phyloP scores from a whole-genome alignment of 352 stramenopile species.

The Phytophthora hybrid region DNA sequence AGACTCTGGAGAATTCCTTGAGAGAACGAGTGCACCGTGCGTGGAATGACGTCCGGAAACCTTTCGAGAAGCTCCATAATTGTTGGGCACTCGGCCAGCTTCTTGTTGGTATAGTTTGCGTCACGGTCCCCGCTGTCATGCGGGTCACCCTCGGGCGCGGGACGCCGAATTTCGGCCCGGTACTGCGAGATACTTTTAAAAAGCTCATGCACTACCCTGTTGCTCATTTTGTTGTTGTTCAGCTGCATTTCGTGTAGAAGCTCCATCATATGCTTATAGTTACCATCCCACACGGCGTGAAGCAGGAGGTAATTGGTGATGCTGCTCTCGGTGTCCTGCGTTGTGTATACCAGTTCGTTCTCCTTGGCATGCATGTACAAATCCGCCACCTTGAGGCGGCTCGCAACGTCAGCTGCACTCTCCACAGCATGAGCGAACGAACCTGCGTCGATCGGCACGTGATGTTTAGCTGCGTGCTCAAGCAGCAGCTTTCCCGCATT shows the following conservation, averaged over 20 bases:
- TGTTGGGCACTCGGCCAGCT: slow-evolving; percentile 56
- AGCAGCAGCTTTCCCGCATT: slow-evolving; percentile 54
- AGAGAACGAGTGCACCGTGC: slow-evolving; percentile 57
- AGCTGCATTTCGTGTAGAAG: slow-evolving; percentile 82
- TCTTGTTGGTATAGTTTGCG: slow-evolving; percentile 30
- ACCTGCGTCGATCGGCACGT: slow-evolving; percentile 58
- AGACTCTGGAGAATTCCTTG: slow-evolving; percentile 61
- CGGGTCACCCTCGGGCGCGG: neutral
- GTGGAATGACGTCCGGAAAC: slow-evolving; percentile 66
- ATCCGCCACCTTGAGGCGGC: slow-evolving; percentile 61
- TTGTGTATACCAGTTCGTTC: slow-evolving; percentile 60
- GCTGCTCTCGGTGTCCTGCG: slow-evolving; percentile 53
- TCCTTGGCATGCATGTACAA: slow-evolving; percentile 69
- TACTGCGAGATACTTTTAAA: slow-evolving; percentile 70
- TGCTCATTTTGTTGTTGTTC: slow-evolving; percentile 58
- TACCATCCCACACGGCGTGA: slow-evolving; percentile 70
- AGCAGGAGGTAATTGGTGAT: slow-evolving; percentile 74
- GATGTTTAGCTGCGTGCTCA: slow-evolving; percentile 46
- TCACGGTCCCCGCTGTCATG: neutral
- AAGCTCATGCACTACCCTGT: slow-evolving; percentile 51
- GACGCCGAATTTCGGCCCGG: slow-evolving; percentile 32
- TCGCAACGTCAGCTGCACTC: slow-evolving; percentile 49
- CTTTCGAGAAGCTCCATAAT: slow-evolving; percentile 62
- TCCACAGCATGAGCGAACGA: slow-evolving; percentile 75
- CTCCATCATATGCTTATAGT: slow-evolving; percentile 81